These are phyloP conservation scores for Anthostomella pinea DNA, from an alignment of 2,329 filamentous ascomycete species.

Conservation along the genomic window DNA sequence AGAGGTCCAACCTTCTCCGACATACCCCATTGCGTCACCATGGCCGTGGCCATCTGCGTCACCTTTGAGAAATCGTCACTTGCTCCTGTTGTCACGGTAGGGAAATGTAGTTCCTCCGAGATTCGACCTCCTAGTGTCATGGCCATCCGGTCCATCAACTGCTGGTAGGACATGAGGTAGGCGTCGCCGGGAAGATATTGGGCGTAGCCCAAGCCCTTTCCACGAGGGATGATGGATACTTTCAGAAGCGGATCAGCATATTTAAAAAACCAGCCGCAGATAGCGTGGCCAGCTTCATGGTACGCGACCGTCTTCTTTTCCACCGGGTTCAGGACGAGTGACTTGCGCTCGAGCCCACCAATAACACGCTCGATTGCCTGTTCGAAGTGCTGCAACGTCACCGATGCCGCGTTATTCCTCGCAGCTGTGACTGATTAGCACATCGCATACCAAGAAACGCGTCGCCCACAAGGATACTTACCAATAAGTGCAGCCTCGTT, in stretches of 20 bases:
- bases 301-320: conserved; percentile 97
- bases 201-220: conserved; percentile 90
- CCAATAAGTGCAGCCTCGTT: conserved; percentile 96
- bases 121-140: conserved; percentile 97
- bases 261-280: conserved; percentile 97
- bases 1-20: conserved; percentile 89
- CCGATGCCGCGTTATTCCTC: conserved; percentile 72
- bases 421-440: conserved; percentile 65
- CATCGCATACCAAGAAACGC: conserved; percentile 6
- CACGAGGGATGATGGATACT: conserved; percentile 96
- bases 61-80: conserved; percentile 99
- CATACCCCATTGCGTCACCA: conserved; percentile 99
- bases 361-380: conserved; percentile 96
- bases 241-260: conserved; percentile 97
- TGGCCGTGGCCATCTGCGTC: conserved; percentile 88
- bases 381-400: conserved; percentile 90
- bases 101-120: conserved; percentile 94
- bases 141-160: conserved; percentile 99
- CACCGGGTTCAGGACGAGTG: conserved; percentile 83
- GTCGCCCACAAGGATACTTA: conserved; percentile 47
- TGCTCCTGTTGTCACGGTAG: conserved; percentile 91
- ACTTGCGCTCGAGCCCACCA: conserved; percentile 96
- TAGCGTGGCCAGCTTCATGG: conserved; percentile 96
- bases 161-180: conserved; percentile 92
- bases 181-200: conserved; percentile 96